Conservation (phyloP, 305 asterid genomes). For the Fraxinus paxiana region DNA sequence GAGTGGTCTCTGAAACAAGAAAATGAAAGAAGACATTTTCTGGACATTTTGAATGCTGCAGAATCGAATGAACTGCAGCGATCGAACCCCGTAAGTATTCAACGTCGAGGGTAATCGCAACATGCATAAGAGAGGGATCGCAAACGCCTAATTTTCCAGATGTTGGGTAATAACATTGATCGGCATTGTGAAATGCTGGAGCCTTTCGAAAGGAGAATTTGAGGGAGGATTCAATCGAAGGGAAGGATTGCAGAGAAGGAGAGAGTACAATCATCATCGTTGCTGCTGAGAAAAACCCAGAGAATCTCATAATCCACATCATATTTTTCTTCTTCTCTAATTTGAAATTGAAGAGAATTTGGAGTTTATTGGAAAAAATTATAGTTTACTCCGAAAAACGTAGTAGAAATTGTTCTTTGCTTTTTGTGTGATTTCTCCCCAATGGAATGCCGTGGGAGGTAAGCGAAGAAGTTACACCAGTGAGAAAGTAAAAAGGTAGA, state of each 20-base stretch:
- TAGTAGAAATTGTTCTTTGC: not conserved
- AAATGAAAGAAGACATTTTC: conserved; percentile 22
- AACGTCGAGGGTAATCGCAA: conserved; percentile 21
- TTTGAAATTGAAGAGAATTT: not conserved
- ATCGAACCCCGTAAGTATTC: conserved; percentile 20
- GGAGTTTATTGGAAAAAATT: not conserved
- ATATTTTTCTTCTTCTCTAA: not conserved
- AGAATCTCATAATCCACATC: not conserved
- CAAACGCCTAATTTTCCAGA: not conserved
- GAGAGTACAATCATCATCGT: not conserved
- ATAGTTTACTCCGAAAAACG: not conserved
- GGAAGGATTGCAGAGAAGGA: not conserved
- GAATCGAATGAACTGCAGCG: conserved; percentile 24
- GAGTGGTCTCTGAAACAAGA: conserved; percentile 5
- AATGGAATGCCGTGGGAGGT: not conserved
- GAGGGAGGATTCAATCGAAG: not conserved
- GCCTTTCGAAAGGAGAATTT: not conserved
- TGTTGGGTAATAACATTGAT: not conserved
- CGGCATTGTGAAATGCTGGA: not conserved
- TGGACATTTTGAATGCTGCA: conserved; percentile 20
- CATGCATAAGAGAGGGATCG: conserved; percentile 12
- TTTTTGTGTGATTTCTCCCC: not conserved
- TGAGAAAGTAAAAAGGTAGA: not conserved
- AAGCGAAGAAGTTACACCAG: not conserved
- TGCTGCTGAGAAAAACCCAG: not conserved